Percentiles rank a stretch among this genome's conserved stretches.
Evolutionary conservation across 805 yeast genomes (phyloP).

Genomic region (Barnettozyma siamensis): DNA sequence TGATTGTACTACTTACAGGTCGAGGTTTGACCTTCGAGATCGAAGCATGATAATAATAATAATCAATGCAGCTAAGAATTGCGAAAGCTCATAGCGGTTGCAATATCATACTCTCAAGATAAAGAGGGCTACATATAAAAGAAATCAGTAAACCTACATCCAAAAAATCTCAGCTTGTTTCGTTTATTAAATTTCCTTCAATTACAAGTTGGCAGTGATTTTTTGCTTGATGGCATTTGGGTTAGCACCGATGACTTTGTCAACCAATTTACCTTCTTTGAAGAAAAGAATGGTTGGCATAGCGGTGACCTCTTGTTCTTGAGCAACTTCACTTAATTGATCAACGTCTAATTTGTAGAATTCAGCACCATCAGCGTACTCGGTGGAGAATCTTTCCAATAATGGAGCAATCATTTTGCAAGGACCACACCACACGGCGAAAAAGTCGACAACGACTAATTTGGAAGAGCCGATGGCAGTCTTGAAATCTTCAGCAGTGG

Average conservation of each 20-base stretch:
- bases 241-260: slow-evolving; percentile 85
- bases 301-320: slow-evolving; percentile 51
- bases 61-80: too few relatives aligned
- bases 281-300: slow-evolving; percentile 70
- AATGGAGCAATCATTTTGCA: slow-evolving; percentile 97
- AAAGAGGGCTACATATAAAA: too few relatives aligned
- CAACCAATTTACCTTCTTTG: slow-evolving; percentile 76
- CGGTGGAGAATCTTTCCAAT: slow-evolving; percentile 69
- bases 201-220: slow-evolving; percentile 45
- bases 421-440: slow-evolving; percentile 98
- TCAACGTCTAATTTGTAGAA: slow-evolving; percentile 94
- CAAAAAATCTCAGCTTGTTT: too few relatives aligned
- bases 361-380: slow-evolving; percentile 51
- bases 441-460: slow-evolving; percentile 90
- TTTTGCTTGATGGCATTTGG: slow-evolving; percentile 76
- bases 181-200: too few relatives aligned
- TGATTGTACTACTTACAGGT: too few relatives aligned
- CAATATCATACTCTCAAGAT: too few relatives aligned
- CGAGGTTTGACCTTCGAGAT: too few relatives aligned
- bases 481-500: slow-evolving; percentile 55
- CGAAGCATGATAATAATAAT: too few relatives aligned
- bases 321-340: slow-evolving; percentile 69
- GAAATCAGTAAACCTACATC: too few relatives aligned
- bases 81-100: too few relatives aligned
- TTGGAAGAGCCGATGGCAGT: slow-evolving; percentile 56